phyloP scores from a whole-genome alignment of 2,329 filamentous ascomycete genomes.

The Hirsutella thompsonii region DNA sequence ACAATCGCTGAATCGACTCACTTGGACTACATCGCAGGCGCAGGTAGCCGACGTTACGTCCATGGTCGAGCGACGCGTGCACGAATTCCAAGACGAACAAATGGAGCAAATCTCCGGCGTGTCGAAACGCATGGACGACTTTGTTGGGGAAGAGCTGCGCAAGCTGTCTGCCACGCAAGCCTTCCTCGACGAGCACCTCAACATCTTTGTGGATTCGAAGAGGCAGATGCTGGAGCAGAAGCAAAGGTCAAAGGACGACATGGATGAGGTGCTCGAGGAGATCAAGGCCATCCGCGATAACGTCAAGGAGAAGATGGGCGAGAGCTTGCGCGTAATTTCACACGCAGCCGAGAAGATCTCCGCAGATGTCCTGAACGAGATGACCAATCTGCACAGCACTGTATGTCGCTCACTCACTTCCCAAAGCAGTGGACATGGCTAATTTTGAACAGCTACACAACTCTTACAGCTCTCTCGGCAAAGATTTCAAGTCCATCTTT shows the following conservation, averaged over 20 bases:
- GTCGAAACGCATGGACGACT: slow-evolving; percentile 59
- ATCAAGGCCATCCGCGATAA: slow-evolving; percentile 82
- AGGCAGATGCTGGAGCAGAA: slow-evolving; percentile 56
- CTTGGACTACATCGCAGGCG: slow-evolving; percentile 65
- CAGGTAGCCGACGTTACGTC: slow-evolving; percentile 67
- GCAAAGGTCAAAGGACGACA: slow-evolving; percentile 60
- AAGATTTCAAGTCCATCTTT: slow-evolving; percentile 77
- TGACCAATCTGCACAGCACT: slow-evolving; percentile 67
- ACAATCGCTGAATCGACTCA: slow-evolving; percentile 63
- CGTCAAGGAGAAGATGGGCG: slow-evolving; percentile 74
- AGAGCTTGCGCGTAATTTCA: slow-evolving; percentile 73
- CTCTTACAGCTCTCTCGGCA: slow-evolving; percentile 73
- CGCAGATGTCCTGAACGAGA: slow-evolving; percentile 74
- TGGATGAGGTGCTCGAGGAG: slow-evolving; percentile 85
- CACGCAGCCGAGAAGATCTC: slow-evolving; percentile 79
- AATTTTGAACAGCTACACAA: slow-evolving; percentile 48
- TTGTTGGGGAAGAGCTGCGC: slow-evolving; percentile 62
- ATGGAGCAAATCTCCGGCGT: slow-evolving; percentile 55
- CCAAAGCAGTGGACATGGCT: too few relatives aligned
- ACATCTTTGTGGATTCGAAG: slow-evolving; percentile 55
- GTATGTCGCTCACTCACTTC: slow-evolving; percentile 20
- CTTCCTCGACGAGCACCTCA: slow-evolving; percentile 57
- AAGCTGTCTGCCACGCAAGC: slow-evolving; percentile 58
- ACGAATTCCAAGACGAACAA: slow-evolving; percentile 61
- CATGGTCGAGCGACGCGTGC: slow-evolving; percentile 63